Base-by-base conservation (phyloP, 2,329 filamentous ascomycete genomes). In the Colletotrichum caudatum region DNA sequence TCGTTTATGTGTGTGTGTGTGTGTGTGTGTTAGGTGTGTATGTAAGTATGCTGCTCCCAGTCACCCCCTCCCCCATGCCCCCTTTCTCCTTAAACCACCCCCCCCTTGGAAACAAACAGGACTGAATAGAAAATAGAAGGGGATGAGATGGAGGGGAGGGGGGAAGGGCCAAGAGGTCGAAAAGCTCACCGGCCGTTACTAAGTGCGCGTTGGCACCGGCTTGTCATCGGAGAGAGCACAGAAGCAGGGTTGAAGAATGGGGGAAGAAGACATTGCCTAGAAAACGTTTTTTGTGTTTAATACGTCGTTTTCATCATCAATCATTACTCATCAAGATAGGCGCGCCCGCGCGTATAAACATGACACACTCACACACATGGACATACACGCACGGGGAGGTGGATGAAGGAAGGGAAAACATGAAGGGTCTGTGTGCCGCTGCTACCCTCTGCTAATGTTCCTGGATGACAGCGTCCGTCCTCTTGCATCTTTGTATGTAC, bases 351-450 rank as follows among this genome's bases (percentile, higher is more conserved):
- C 18, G 5, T 14, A 41, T 39, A 39, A 29, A 29, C 29, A 29
- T 29, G 1, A 41, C 39, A 44, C 18, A 20, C 44, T n/a, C 44
- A n/a, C 44, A 41, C 14, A 41, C 37, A 39, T 11, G 12, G 9
- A 39, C 39, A 41, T 16, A 41, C 5, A 41, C 14, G 18, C 14
- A 44, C 41, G 18, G 41, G 41, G 16, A n/a, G 46, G 46, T n/a
- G 9, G 11, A n/a, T 18, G 39, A 26, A 60, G 7, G 44, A n/a
- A 35, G 41, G 29, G 41, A 44, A 61, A 39, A 37, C 39, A 51
- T 29, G 46, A 51, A 51, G 23, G 29, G 46, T 62, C 33, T 51
- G 59, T 51, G 44, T 62, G 46, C 44, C 50, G 12, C 11, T 23
- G 33, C 33, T 23, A 16, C 26, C 26, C 12, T 23, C 46, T 9